These are phyloP conservation scores for Meira nashicola DNA, from an alignment of 1,284 basidiomycete species.

Conservation along the genomic window DNA sequence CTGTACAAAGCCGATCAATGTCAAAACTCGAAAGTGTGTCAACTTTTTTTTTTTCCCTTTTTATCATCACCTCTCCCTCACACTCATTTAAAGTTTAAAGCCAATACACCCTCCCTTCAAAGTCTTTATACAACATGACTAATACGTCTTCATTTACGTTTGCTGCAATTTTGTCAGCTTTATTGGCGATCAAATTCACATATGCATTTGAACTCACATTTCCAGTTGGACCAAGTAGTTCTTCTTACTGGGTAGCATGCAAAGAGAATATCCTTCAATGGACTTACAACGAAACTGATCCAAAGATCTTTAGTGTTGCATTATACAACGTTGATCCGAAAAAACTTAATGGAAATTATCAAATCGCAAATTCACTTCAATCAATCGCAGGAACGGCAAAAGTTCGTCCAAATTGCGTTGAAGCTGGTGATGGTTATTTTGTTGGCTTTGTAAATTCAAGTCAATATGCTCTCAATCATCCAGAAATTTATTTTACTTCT, in stretches of 20 bases:
- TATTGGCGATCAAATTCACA: no score
- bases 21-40: no score
- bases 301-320: constrained; percentile 11
- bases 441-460: constrained; percentile 14
- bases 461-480: constrained; percentile 16
- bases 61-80: no score
- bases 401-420: constrained; percentile 10
- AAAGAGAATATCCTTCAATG: constrained; percentile 14
- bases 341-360: constrained; percentile 7
- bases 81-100: no score
- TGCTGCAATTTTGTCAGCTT: no score
- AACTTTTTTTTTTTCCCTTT: no score
- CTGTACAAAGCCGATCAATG: no score
- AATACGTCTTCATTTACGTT: no score
- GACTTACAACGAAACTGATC: constrained; percentile 14
- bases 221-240: neutral
- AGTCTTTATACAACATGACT: no score
- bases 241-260: constrained; percentile 17
- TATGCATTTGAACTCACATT: constrained; percentile 1
- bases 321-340: constrained; percentile 9
- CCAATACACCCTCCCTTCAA: no score
- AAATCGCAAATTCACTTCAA: constrained; percentile 14
- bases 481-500: constrained; percentile 11
- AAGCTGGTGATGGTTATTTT: constrained; percentile 6
- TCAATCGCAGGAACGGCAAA: constrained; percentile 8